Conservation (phyloP, 2,329 filamentous ascomycete species). For the Emmonsia crescens region DNA sequence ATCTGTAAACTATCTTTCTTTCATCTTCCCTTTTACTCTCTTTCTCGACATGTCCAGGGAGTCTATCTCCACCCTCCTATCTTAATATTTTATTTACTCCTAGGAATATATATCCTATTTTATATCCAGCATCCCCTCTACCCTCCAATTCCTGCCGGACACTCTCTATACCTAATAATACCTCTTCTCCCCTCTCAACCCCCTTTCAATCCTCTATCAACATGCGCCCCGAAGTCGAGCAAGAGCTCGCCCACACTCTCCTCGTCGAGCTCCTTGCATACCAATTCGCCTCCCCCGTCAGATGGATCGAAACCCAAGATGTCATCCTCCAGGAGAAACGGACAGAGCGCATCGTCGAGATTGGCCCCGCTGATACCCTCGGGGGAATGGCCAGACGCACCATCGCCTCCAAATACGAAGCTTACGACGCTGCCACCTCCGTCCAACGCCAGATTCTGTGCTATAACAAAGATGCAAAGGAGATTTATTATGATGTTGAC, state of each 20-base stretch:
- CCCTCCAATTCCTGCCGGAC: not conserved
- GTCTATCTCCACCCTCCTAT: not conserved
- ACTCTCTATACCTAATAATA: not conserved
- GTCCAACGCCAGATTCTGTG: constrained; percentile 95
- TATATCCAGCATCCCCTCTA: not conserved
- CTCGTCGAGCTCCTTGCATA: constrained; percentile 98
- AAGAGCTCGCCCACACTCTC: constrained; percentile 96
- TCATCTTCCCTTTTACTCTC: not conserved
- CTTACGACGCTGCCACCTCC: constrained; percentile 92
- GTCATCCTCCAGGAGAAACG: constrained; percentile 94
- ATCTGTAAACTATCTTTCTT: not conserved
- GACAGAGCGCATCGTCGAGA: constrained; percentile 93
- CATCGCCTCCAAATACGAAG: constrained; percentile 93
- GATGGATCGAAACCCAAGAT: constrained; percentile 99
- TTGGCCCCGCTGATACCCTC: constrained; percentile 91
- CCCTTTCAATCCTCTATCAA: constrained; percentile 28
- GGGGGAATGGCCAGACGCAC: constrained; percentile 97
- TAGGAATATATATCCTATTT: not conserved
- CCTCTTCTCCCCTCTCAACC: not conserved
- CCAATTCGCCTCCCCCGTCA: constrained; percentile 95
- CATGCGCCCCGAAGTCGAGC: constrained; percentile 98
- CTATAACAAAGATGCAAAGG: constrained; percentile 98
- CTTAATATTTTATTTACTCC: not conserved
- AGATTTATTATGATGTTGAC: constrained; percentile 98
- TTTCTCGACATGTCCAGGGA: not conserved